A percentile compares a stretch with the other conserved stretches of the same genome.
These are phyloP conservation scores for Phytophthora fragariae DNA, from an alignment of 352 stramenopile species.

Conservation along the genomic window DNA sequence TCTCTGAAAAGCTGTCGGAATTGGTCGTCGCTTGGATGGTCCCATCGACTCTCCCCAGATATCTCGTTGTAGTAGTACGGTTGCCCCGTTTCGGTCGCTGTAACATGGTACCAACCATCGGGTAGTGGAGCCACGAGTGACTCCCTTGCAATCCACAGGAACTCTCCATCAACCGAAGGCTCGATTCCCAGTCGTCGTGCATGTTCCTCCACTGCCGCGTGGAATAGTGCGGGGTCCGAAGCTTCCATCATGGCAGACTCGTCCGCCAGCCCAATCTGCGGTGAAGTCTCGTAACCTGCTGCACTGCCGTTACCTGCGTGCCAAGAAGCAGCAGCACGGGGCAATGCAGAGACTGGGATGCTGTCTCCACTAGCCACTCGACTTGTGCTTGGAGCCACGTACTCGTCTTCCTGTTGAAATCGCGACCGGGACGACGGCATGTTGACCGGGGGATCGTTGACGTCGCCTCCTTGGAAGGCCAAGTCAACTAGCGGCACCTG, in stretches of 20 bases:
- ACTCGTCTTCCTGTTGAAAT: conserved; percentile 35
- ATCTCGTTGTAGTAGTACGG: conserved; percentile 88
- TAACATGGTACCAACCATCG: conserved; percentile 72
- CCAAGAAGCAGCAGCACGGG: conserved; percentile 38
- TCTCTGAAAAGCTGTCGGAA: conserved; percentile 68
- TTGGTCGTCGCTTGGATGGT: conserved; percentile 79
- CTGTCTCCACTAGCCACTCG: conserved; percentile 23
- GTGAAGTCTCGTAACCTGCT: conserved; percentile 26
- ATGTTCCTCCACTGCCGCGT: conserved; percentile 79
- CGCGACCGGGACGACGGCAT: conserved; percentile 33
- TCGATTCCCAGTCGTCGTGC: conserved; percentile 76
- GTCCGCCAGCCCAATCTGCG: conserved; percentile 34
- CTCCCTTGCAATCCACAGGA: conserved; percentile 80
- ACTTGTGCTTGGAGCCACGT: conserved; percentile 32
- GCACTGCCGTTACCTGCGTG: conserved; percentile 44
- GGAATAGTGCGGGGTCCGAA: conserved; percentile 73
- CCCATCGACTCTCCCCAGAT: conserved; percentile 82
- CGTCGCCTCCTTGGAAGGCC: conserved; percentile 38
- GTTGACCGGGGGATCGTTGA: conserved; percentile 4
- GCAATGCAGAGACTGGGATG: conserved; percentile 21
- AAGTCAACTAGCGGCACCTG: conserved; percentile 45
- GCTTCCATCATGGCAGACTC: conserved; percentile 66
- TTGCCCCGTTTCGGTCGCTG: conserved; percentile 59
- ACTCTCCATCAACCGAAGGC: conserved; percentile 52
- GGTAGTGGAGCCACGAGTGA: conserved; percentile 81